A percentile compares a stretch with the other conserved stretches of the same genome.
Conservation (phyloP, 306 rosid genomes). For the Alnus glutinosa region DNA sequence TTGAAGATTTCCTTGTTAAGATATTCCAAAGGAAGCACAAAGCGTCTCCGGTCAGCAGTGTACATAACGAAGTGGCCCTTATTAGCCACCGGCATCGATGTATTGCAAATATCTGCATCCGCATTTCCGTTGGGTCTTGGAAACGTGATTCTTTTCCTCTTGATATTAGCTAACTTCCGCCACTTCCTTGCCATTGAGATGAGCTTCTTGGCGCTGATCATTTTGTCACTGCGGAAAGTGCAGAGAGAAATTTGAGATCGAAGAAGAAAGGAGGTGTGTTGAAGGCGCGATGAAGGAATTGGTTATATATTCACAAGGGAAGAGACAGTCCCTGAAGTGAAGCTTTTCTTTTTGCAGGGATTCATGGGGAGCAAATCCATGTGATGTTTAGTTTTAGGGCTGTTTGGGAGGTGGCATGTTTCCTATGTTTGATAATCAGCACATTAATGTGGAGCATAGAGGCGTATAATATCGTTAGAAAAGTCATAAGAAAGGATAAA, state of each 20-base stretch:
- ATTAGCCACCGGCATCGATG: too few relatives aligned
- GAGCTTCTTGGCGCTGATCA: constrained; percentile 24
- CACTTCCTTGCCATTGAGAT: constrained; percentile 26
- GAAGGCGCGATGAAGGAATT: neutral
- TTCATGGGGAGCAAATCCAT: constrained; percentile 3
- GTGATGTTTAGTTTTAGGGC: neutral
- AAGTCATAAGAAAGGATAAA: too few relatives aligned
- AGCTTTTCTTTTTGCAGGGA: neutral
- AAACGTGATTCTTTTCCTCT: constrained; percentile 1
- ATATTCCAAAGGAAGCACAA: constrained; percentile 24
- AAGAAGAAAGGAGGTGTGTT: neutral
- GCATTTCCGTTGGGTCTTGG: neutral
- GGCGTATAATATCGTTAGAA: too few relatives aligned
- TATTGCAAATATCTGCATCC: too few relatives aligned
- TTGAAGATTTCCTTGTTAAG: constrained; percentile 11
- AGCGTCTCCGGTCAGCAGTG: constrained; percentile 24
- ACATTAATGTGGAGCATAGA: neutral
- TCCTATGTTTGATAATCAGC: neutral
- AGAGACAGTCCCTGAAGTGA: neutral
- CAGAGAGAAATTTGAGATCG: neutral
- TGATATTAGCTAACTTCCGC: neutral
- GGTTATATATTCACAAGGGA: neutral
- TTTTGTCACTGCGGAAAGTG: neutral
- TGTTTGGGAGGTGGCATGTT: neutral
- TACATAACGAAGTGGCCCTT: constrained; percentile 25